Evolutionary conservation across 768 basidiomycete species (phyloP), one percentile per base, ranked within the genome.

Genomic region (Arthromyces matolae): DNA sequence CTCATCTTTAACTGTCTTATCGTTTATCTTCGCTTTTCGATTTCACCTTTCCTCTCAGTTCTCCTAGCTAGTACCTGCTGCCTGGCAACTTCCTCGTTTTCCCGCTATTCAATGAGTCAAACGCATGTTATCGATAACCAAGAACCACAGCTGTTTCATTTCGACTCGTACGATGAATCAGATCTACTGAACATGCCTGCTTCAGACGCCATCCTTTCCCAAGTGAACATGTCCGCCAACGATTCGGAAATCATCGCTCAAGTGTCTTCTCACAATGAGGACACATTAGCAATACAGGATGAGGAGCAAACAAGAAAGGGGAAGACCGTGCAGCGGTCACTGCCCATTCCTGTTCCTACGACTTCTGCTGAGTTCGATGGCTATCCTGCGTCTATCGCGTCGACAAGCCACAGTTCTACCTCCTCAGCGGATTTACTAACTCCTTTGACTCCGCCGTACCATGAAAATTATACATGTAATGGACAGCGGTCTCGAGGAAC

Each of bases 41-140:
- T 60, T 61, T 61, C 53, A 13, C 41, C 36, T 50, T 24, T 41
- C 41, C 29, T 20, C 40, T 31, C 47, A 50, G 45, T 41, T 13
- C 46, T 47, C 27, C 42, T 40, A 32, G 39, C 48, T 42, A n/a
- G n/a, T 40, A 27, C 25, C 32, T 28, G 20, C 16, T 42, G 22
- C 10, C 46, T 32, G 6, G n/a, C 22, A 3, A 19, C 34, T 56
- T 59, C 57, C 56, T 54, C 32, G 43, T 44, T 43, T 47, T 43
- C 42, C 16, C 34, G 22, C 46, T 41, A 45, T 49, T 31, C 49
- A 52, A 60, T 63, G 62, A 61, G 60, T 62, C 66, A 66, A 68
- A 56, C 61, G 56, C 63, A 72, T 75, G 69, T 62, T 60, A 71
- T 69, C 75, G 78, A 82, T 78, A 77, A 76, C 71, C 71, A 75